Evolutionary conservation across 163 green algal species (phyloP).

Genomic region (Scenedesmus sp.): DNA sequence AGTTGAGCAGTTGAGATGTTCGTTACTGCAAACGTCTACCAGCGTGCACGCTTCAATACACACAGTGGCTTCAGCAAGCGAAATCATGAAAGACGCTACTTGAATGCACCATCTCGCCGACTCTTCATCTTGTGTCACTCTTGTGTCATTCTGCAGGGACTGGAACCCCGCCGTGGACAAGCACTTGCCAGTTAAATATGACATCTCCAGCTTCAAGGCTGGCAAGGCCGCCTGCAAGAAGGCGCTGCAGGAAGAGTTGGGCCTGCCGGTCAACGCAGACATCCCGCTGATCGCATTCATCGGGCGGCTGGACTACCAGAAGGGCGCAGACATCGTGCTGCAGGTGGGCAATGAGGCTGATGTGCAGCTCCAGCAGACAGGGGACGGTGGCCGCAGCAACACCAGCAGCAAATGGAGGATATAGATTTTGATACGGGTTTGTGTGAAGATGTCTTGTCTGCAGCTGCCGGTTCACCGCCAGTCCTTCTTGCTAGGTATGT

Average conservation of each 20-base stretch:
- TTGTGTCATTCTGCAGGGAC: constrained; percentile 56
- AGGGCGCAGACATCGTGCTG: constrained; percentile 88
- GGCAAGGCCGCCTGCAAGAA: constrained; percentile 88
- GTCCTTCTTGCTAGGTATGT: neutral
- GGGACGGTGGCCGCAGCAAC: too few relatives aligned
- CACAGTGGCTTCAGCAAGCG: too few relatives aligned
- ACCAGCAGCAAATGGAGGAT: too few relatives aligned
- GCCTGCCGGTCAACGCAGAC: constrained; percentile 74
- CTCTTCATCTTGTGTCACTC: neutral
- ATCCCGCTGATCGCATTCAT: constrained; percentile 90
- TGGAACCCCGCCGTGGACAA: constrained; percentile 91
- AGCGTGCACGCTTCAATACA: too few relatives aligned
- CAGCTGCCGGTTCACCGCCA: too few relatives aligned
- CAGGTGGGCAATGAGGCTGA: constrained; percentile 33
- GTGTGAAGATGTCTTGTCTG: too few relatives aligned
- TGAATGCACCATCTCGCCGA: too few relatives aligned
- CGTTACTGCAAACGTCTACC: too few relatives aligned
- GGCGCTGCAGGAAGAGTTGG: constrained; percentile 86
- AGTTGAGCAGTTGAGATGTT: too few relatives aligned
- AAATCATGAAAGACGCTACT: too few relatives aligned
- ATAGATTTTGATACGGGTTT: too few relatives aligned
- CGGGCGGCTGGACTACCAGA: constrained; percentile 87
- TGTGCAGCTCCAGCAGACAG: neutral
- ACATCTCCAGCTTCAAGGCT: constrained; percentile 64
- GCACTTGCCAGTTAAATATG: constrained; percentile 80